Conservation (phyloP, 805 yeast species). For the Wickerhamiella spandovensis region DNA sequence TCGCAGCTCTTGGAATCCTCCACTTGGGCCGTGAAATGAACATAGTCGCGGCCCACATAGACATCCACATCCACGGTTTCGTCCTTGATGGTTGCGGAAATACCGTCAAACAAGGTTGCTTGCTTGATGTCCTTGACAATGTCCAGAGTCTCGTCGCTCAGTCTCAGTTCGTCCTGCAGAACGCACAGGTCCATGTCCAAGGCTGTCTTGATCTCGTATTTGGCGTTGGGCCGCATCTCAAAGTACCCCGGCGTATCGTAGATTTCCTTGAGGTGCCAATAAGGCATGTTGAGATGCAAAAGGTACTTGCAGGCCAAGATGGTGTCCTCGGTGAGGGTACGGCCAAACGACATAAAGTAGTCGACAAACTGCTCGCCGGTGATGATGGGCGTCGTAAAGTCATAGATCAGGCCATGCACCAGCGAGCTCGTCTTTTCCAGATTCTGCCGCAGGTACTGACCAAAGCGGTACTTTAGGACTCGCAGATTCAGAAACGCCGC, state of each 20-base stretch:
- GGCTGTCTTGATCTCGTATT: neutral
- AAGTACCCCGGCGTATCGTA: neutral
- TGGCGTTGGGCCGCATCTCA: neutral
- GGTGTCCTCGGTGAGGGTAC: neutral
- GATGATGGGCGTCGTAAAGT: neutral
- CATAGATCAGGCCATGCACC: neutral
- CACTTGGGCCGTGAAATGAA: neutral
- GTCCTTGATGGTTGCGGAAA: neutral
- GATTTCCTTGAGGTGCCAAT: neutral
- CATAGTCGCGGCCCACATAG: constrained; percentile 2
- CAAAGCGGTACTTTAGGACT: neutral
- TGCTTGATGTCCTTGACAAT: neutral
- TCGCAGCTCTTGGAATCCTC: neutral
- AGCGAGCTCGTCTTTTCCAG: neutral
- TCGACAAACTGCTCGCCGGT: neutral
- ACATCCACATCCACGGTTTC: neutral
- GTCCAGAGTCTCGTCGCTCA: neutral
- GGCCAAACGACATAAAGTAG: neutral
- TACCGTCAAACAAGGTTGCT: neutral
- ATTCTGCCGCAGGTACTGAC: neutral
- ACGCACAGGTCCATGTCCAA: neutral
- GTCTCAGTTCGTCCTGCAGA: neutral
- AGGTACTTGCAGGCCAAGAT: neutral
- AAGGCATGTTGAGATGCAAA: neutral
- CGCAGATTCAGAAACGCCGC: neutral